Evolutionary conservation across 352 stramenopile genomes (phyloP).

Genomic region (Phytophthora palmivora): DNA sequence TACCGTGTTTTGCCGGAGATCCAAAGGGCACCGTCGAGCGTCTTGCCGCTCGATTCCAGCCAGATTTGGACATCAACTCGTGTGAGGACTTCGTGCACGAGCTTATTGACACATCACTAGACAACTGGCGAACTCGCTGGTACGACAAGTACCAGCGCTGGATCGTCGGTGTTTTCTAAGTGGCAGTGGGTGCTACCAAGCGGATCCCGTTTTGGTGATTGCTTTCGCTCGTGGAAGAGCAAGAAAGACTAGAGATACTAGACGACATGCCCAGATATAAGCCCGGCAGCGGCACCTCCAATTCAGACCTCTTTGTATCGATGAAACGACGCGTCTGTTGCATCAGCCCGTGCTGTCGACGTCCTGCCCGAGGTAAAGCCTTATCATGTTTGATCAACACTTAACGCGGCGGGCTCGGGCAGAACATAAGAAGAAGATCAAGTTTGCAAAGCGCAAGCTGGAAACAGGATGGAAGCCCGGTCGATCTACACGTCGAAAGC

Average conservation of each 20-base stretch:
- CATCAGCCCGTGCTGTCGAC: slow-evolving; percentile 17
- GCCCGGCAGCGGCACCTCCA: slow-evolving; percentile 28
- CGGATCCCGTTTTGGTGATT: neutral
- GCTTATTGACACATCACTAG: slow-evolving; percentile 95
- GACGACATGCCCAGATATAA: slow-evolving; percentile 32
- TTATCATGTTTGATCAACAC: slow-evolving; percentile 25
- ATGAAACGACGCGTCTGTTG: slow-evolving; percentile 49
- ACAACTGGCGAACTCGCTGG: slow-evolving; percentile 97
- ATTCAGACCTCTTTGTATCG: slow-evolving; percentile 40
- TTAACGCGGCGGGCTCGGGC: slow-evolving; percentile 23
- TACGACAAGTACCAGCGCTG: slow-evolving; percentile 97
- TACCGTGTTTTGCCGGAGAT: slow-evolving; percentile 95
- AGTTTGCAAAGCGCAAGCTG: slow-evolving; percentile 55
- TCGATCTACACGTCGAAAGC: slow-evolving; percentile 45
- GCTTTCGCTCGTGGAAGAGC: slow-evolving; percentile 4
- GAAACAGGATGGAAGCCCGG: slow-evolving; percentile 58
- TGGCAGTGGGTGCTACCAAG: neutral
- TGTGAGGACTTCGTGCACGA: slow-evolving; percentile 96
- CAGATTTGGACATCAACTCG: slow-evolving; percentile 94
- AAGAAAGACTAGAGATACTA: slow-evolving; percentile 28
- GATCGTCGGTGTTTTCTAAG: slow-evolving; percentile 90
- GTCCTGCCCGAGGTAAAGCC: slow-evolving; percentile 8
- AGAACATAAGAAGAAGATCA: slow-evolving; percentile 42
- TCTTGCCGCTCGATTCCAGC: slow-evolving; percentile 93
- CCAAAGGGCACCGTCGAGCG: slow-evolving; percentile 92